Evolutionary conservation across 1,284 basidiomycete species (phyloP), one percentile per base, ranked within the genome.

Genomic region (Irpex rosettiformis): DNA sequence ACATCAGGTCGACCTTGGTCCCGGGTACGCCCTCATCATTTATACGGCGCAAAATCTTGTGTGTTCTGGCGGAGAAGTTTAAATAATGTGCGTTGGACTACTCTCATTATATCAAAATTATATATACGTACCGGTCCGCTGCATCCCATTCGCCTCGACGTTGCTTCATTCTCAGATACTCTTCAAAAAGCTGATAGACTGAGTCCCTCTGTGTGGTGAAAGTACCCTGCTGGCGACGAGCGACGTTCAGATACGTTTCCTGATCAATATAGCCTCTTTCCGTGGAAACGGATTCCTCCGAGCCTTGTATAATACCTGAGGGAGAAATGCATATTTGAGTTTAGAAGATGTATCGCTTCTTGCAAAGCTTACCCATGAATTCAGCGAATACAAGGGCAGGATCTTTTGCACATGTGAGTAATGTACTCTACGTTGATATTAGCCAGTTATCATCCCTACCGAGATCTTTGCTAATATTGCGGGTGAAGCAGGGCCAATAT

Each of bases 401-500:
- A 66, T 87, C 88, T 87, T 58, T 22, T 57, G 3, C 45, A 55
- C 47, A 24, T 1, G 33, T 13, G 18, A 6, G 4, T 2, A 47
- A 48, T 21, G 33, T 37, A 16, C 13, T 5, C 4, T 43, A 16
- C 13, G 24, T 13, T 2, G 29, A 3, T 22, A 16, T 4, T 29
- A 11, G 51, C 6, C 16, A 24, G 1, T n/a, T 37, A 2, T 37
- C 8, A 8, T 45, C 10, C 71, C n/a, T 56, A 86, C 86, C 81
- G 18, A 89, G 71, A 3, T 76, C 76, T 63, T 83, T 86, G 0
- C 76, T 82, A 28, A 85, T 68, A 0, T 68, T 56, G 59, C 85
- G 80, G 1, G 83, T 73, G 53, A 89, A 84, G 64, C 81, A 84
- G 1, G 78, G 75, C 89, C 89, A 91, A 65, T 89, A 90, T 0